A percentile compares a stretch with the other conserved stretches of the same genome.
Conservation (phyloP, 2,329 filamentous ascomycete genomes). For the Pyrenochaeta sp. region DNA sequence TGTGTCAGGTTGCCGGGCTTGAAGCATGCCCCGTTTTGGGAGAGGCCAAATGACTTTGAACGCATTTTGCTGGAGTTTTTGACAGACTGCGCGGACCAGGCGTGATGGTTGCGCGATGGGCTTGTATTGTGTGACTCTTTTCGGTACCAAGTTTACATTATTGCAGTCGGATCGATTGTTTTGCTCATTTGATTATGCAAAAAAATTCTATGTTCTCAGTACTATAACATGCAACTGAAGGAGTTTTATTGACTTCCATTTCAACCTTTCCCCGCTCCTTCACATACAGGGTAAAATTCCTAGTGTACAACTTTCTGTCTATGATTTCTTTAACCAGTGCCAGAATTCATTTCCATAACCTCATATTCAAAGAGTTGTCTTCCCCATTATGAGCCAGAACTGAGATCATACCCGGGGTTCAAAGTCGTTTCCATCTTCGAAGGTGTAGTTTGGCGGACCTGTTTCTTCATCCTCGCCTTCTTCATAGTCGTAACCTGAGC, state of each 20-base stretch:
- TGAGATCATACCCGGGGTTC: neutral
- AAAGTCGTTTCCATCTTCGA: neutral
- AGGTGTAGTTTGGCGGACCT: neutral
- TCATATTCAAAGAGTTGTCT: no score
- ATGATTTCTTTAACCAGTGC: no score
- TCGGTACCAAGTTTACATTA: neutral
- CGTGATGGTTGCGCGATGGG: neutral
- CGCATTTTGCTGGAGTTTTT: conserved; percentile 26
- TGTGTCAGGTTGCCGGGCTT: conserved; percentile 34
- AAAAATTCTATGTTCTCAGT: no score
- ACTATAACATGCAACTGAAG: no score
- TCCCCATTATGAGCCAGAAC: no score
- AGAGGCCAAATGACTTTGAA: conserved; percentile 26
- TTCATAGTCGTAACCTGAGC: neutral
- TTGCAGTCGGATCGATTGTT: neutral
- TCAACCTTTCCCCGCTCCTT: no score
- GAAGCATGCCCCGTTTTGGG: conserved; percentile 45
- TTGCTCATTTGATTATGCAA: no score
- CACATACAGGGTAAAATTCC: no score
- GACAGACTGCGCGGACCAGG: conserved; percentile 12
- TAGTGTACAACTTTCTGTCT: no score
- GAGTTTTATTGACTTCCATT: no score
- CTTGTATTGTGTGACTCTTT: no score
- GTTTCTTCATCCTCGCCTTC: no score
- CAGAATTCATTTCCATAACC: neutral